A percentile compares a stretch with the other conserved stretches of the same genome.
Conservation (phyloP, 768 basidiomycete species). For the Chalciporus sphaerocephalus region DNA sequence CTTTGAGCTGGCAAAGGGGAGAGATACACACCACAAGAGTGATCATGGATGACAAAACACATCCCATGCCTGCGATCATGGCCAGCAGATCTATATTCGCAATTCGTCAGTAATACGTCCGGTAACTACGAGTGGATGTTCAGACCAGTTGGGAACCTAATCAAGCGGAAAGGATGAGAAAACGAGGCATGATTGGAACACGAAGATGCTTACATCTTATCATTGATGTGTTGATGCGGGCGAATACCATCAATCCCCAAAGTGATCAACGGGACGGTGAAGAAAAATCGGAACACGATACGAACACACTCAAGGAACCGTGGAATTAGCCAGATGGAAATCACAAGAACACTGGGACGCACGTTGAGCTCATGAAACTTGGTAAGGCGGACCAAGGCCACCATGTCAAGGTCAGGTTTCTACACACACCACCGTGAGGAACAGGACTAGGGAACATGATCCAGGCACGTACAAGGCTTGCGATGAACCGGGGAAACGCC, state of each 20-base stretch:
- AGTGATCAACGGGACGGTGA: conserved; percentile 59
- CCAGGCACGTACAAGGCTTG: conserved; percentile 47
- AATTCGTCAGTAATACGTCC: conserved; percentile 7
- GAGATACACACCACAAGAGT: conserved; percentile 59
- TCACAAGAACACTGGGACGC: conserved; percentile 22
- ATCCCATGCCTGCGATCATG: conserved; percentile 56
- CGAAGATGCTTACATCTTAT: conserved; percentile 41
- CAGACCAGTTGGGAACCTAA: conserved; percentile 28
- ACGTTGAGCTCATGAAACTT: conserved; percentile 85
- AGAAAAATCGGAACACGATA: conserved; percentile 68
- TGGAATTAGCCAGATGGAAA: background rate
- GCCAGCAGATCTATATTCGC: conserved; percentile 51
- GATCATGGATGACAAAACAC: conserved; percentile 62
- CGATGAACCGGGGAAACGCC: conserved; percentile 63
- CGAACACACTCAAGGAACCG: conserved; percentile 53
- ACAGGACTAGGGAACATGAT: background rate
- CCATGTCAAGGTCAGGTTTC: conserved; percentile 63
- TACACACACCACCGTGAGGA: conserved; percentile 22
- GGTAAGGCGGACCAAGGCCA: conserved; percentile 65
- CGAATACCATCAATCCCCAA: conserved; percentile 67
- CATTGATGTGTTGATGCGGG: conserved; percentile 60
- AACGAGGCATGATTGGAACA: background rate
- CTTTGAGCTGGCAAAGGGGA: background rate
- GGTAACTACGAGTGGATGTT: background rate
- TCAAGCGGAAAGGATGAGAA: background rate